Base-by-base conservation (phyloP, 306 rosid genomes). In the Gleditsia sinensis region DNA sequence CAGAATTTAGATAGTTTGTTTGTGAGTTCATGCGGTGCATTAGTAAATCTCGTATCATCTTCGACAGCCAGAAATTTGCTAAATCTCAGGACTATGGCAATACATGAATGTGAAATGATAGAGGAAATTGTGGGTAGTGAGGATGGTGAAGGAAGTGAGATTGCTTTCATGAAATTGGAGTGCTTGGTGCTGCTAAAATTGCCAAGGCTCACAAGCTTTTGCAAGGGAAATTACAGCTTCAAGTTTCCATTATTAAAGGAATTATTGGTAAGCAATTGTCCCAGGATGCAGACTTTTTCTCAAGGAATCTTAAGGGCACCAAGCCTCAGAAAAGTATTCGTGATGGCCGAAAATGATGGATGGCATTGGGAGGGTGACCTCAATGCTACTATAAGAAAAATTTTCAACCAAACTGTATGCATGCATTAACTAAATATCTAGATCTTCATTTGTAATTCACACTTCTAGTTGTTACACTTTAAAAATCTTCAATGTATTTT, bases 171-270 rank as follows among this genome's bases (percentile, higher is more conserved):
- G 14, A 53, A 53, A 19, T 53, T 53, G 59, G 17, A 53, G 4
- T 0, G 0, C 8, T 53, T 53, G 30, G 13, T 20, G 21, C 5
- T 53, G 13, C 1, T 0, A 0, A 8, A 2, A 7, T 53, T 53
- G 21, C 16, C 59, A 53, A 23, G 59, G 30, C 14, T 53, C 0
- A 9, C 12, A 9, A 20, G 59, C 59, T 70, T 70, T 54, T 36
- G 21, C 65, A 70, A 34, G 53, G 55, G 45, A 57, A n/a, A 16
- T 1, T 57, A 7, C 59, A 12, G 7, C 33, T 69, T 75, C 10
- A 56, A 43, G 2, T 79, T 78, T 58, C 69, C 74, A 66, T 20
- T 9, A 37, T n/a, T n/a, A n/a, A n/a, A n/a, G n/a, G n/a, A n/a
- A n/a, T n/a, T n/a, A n/a, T n/a, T n/a, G n/a, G n/a, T n/a, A n/a